Percentiles rank a stretch among this genome's conserved stretches.
These are phyloP conservation scores for Mimosa bimucronata DNA, from an alignment of 306 rosid species.

Conservation along the genomic window DNA sequence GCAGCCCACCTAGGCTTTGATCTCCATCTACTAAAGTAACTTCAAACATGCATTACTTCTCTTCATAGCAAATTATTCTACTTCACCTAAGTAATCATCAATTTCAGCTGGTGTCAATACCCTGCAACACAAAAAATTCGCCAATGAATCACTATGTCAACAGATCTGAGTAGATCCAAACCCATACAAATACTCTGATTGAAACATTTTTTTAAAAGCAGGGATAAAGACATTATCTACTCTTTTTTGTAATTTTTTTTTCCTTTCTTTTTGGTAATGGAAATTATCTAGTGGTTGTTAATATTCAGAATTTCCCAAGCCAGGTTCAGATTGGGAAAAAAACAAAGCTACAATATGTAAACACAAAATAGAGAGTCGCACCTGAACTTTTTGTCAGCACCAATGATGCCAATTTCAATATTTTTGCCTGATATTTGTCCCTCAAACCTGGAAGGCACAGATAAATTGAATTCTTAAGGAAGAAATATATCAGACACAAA, in stretches of 20 bases:
- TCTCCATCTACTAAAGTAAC: conserved; percentile 35
- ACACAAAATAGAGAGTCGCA: conserved; percentile 25
- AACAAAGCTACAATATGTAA: neutral
- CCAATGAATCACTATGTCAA: conserved; percentile 1
- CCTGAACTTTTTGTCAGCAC: conserved; percentile 89
- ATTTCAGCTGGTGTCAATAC: conserved; percentile 94
- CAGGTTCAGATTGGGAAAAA: neutral
- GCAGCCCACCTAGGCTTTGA: conserved; percentile 8
- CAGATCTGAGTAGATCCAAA: neutral
- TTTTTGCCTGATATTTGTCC: conserved; percentile 95
- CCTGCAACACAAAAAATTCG: conserved; percentile 54
- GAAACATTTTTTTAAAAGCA: neutral
- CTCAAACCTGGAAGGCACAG: conserved; percentile 62
- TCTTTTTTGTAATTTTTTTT: neutral
- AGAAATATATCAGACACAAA: conserved; percentile 19
- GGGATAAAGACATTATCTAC: neutral
- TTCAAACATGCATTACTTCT: conserved; percentile 34
- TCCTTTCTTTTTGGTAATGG: neutral
- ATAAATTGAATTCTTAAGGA: conserved; percentile 2
- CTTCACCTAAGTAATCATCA: conserved; percentile 96
- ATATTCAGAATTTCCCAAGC: neutral
- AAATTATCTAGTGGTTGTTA: neutral
- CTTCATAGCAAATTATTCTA: conserved; percentile 53
- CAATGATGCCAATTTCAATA: conserved; percentile 94
- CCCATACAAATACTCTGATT: neutral